Evolutionary conservation across 208 protist genomes (phyloP).

Genomic region (Leishmania guyanensis): DNA sequence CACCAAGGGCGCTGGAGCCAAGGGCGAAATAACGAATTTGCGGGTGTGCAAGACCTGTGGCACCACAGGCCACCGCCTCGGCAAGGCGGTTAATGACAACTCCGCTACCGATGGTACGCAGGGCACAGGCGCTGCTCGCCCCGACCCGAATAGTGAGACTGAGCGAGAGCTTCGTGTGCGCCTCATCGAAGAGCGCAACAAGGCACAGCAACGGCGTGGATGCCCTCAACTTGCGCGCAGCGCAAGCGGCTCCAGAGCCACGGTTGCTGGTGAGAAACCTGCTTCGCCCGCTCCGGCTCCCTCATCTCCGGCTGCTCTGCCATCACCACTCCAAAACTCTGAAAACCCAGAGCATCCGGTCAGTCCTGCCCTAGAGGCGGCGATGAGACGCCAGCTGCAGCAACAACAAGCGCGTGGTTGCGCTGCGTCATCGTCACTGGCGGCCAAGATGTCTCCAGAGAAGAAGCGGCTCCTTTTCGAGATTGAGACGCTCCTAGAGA

Average conservation of each 20-base stretch:
- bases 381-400: constrained; percentile 60
- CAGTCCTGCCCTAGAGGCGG: constrained; percentile 80
- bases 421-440: not conserved
- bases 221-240: not conserved
- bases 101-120: not conserved
- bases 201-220: constrained; percentile 33
- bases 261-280: not conserved
- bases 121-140: not conserved
- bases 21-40: constrained; percentile 18
- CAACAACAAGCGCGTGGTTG: constrained; percentile 31
- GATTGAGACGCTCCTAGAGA: constrained; percentile 55
- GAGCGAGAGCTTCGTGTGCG: constrained; percentile 45
- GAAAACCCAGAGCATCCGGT: not conserved
- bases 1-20: constrained; percentile 11
- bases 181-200: constrained; percentile 47
- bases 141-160: constrained; percentile 36
- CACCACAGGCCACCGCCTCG: constrained; percentile 16
- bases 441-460: constrained; percentile 39
- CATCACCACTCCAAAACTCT: not conserved
- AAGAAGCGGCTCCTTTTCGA: constrained; percentile 59
- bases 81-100: not conserved
- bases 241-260: not conserved
- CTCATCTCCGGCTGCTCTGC: not conserved
- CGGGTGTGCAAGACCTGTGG: constrained; percentile 29
- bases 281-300: not conserved